Conservation (phyloP, 257 asterid genomes). For the Sherardia arvensis region DNA sequence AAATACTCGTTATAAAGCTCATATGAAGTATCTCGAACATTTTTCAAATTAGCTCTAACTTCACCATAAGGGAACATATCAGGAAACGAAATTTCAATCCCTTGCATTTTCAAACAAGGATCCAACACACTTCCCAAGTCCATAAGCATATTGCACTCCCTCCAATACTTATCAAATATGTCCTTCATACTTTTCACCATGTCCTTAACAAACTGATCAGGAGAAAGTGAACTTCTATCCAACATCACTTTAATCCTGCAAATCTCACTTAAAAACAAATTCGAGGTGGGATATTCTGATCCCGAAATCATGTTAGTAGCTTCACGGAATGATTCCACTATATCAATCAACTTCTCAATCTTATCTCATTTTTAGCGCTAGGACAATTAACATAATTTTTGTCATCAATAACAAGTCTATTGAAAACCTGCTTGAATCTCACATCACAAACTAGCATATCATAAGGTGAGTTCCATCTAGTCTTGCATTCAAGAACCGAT, state of each 20-base stretch:
- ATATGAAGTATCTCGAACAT: neutral
- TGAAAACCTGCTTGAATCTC: neutral
- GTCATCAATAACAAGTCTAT: neutral
- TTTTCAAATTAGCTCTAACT: neutral
- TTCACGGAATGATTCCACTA: neutral
- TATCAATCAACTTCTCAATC: neutral
- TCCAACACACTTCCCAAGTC: conserved; percentile 1
- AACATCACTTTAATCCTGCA: conserved; percentile 1
- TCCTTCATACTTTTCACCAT: neutral
- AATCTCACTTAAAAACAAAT: conserved; percentile 6
- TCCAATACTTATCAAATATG: conserved; percentile 14
- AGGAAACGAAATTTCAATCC: conserved; percentile 2
- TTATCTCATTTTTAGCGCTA: neutral
- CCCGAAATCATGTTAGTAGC: conserved; percentile 2
- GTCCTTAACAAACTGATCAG: neutral
- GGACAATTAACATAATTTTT: neutral
- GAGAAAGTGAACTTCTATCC: neutral
- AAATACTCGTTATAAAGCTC: neutral
- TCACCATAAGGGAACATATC: neutral
- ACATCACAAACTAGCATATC: neutral
- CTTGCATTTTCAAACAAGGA: conserved; percentile 2
- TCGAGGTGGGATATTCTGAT: conserved; percentile 16
- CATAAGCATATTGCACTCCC: conserved; percentile 10
- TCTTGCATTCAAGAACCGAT: neutral
- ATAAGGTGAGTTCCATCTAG: neutral